Conservation (phyloP, 257 asterid species). For the Nemophila menziesii region DNA sequence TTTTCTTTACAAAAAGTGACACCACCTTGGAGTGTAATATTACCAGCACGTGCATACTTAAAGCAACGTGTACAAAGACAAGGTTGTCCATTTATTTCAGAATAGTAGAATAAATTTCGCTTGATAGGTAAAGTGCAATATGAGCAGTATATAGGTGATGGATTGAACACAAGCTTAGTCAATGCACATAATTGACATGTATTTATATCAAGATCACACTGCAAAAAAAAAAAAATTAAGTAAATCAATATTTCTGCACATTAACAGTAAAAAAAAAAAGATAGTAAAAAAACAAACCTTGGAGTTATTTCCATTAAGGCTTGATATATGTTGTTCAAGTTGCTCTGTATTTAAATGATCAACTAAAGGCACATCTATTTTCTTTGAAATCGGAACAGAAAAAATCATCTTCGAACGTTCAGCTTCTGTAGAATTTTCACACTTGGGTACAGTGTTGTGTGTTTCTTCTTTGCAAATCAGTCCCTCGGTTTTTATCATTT, state of each 20-base stretch:
- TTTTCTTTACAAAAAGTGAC: slow-evolving; percentile 31
- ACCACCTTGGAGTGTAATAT: slow-evolving; percentile 39
- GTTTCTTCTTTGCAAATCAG: no score
- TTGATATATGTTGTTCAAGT: slow-evolving; percentile 41
- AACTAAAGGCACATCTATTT: slow-evolving; percentile 36
- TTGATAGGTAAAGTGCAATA: slow-evolving; percentile 34
- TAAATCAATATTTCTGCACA: neutral
- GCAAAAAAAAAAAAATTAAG: neutral
- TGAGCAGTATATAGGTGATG: slow-evolving; percentile 37
- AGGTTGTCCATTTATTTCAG: slow-evolving; percentile 17
- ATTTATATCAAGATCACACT: slow-evolving; percentile 19
- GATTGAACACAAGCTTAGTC: slow-evolving; percentile 26
- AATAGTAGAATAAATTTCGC: slow-evolving; percentile 27
- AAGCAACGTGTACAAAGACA: slow-evolving; percentile 44
- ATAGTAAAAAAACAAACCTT: slow-evolving; percentile 33
- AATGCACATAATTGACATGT: slow-evolving; percentile 46
- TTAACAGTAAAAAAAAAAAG: neutral
- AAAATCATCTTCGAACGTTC: slow-evolving; percentile 20
- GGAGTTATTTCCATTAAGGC: slow-evolving; percentile 26
- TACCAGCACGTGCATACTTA: slow-evolving; percentile 29
- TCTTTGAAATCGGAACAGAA: no score
- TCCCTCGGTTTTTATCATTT: slow-evolving; percentile 13
- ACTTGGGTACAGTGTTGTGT: slow-evolving; percentile 11
- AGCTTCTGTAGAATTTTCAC: slow-evolving; percentile 12
- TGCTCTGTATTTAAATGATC: slow-evolving; percentile 55